These are phyloP conservation scores for Leccinum insolens DNA, from an alignment of 1,284 basidiomycete species.

Conservation along the genomic window DNA sequence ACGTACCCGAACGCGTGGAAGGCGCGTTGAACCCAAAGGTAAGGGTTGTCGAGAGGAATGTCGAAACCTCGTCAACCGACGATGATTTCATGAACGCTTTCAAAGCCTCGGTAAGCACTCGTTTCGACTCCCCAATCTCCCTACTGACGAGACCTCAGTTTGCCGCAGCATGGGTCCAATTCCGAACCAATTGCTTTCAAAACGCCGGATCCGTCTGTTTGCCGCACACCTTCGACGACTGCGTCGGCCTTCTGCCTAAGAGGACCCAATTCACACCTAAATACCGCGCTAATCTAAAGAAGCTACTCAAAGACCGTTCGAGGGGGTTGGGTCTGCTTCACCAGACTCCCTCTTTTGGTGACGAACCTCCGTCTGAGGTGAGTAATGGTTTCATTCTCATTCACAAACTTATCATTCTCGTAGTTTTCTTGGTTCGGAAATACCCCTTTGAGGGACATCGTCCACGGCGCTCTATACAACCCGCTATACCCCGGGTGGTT, in stretches of 20 bases:
- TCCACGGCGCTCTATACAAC: not conserved
- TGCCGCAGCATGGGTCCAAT: not conserved
- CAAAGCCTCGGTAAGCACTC: not conserved
- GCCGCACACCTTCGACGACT: not conserved
- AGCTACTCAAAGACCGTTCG: not conserved
- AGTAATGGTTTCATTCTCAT: not conserved
- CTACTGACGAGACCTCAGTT: not conserved
- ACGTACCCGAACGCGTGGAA: not conserved
- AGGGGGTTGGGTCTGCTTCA: not conserved
- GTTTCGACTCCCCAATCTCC: not conserved
- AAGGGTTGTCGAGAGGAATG: not conserved
- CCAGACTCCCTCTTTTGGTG: not conserved
- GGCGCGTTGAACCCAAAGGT: not conserved
- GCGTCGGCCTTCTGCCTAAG: not conserved
- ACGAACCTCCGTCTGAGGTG: not conserved
- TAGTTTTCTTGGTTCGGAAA: not conserved
- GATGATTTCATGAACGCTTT: not conserved
- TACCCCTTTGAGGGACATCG: not conserved
- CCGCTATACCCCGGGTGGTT: not conserved
- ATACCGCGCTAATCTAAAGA: not conserved
- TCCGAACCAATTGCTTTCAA: not conserved
- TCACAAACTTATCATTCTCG: not conserved
- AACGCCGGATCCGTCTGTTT: not conserved
- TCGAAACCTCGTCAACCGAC: not conserved
- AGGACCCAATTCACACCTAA: not conserved